Base-by-base conservation (phyloP, 2,329 filamentous ascomycete species). In the Xylariaceae sp. region DNA sequence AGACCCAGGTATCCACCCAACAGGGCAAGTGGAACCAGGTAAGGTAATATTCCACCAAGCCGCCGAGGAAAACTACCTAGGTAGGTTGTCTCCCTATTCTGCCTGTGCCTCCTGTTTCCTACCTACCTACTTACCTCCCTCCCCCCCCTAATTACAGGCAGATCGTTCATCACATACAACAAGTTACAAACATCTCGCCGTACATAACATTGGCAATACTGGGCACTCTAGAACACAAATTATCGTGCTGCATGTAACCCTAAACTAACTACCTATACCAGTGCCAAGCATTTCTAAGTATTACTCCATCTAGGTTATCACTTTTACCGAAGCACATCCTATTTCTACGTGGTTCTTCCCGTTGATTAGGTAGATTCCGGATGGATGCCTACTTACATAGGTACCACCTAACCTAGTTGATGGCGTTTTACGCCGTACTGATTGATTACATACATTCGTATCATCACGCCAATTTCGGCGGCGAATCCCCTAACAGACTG, bases 41-140 rank as follows among this genome's bases (percentile, higher is more conserved):
- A 51, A 53, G 60, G n/a, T n/a, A n/a, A n/a, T n/a, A n/a, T 57
- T 52, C 49, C 48, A 60, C 57, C 44, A 60, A 60, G 48, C 57
- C 59, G 53, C 59, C 57, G 59, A 60, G 54, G 59, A 16, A 37
- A 16, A 37, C 32, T 29, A 6, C 26, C 26, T 6, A 5, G 5
- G 26, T 29, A 6, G 26, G 26, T 37, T 37, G 32, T 37, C 32
- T 37, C 32, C 32, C 32, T 37, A 37, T 37, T 37, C 32, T 37
- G 32, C 32, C 32, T 37, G 9, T 37, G 32, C 32, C 32, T n/a
- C n/a, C n/a, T n/a, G n/a, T n/a, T n/a, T n/a, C n/a, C n/a, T n/a
- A n/a, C n/a, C n/a, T n/a, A n/a, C n/a, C n/a, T n/a, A n/a, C 23
- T 26, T 26, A 4, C 23, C 23, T 26, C 9, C 9, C 23, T 9